Evolutionary conservation across 2,329 filamentous ascomycete species (phyloP).

Genomic region (Kalmusia sp.): DNA sequence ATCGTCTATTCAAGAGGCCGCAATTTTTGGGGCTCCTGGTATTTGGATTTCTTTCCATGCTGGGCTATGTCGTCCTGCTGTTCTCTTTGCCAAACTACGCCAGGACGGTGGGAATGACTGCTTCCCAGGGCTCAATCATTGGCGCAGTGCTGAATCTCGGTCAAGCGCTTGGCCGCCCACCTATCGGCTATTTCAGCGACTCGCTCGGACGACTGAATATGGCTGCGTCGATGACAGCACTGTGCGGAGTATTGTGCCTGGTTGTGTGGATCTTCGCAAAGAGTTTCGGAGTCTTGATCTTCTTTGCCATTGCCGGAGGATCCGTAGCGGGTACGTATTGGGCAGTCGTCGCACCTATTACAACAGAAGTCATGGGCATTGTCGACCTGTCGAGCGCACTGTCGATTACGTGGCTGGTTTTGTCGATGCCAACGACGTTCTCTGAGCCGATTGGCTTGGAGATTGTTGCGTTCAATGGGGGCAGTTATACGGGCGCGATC

Average conservation of each 20-base stretch:
- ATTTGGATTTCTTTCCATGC: constrained; percentile 75
- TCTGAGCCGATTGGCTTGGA: constrained; percentile 63
- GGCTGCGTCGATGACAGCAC: constrained; percentile 68
- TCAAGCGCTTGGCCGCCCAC: constrained; percentile 71
- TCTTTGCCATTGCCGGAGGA: constrained; percentile 73
- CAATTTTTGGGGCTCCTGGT: constrained; percentile 71
- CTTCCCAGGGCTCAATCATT: constrained; percentile 72
- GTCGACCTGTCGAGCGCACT: constrained; percentile 72
- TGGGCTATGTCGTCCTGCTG: constrained; percentile 78
- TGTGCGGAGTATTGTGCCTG: constrained; percentile 70
- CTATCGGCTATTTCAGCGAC: constrained; percentile 77
- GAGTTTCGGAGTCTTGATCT: constrained; percentile 70
- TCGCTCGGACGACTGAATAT: constrained; percentile 75
- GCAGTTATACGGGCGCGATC: constrained; percentile 64
- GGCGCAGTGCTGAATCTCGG: constrained; percentile 76
- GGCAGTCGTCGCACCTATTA: constrained; percentile 68
- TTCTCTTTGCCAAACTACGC: constrained; percentile 80
- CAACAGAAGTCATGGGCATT: constrained; percentile 76
- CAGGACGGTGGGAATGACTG: constrained; percentile 68
- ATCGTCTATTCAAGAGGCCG: constrained; percentile 63
- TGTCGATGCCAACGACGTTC: constrained; percentile 74
- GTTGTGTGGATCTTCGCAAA: constrained; percentile 77
- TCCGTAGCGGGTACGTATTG: constrained; percentile 75
- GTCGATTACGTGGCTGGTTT: constrained; percentile 74
- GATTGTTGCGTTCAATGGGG: constrained; percentile 57